phyloP scores from a whole-genome alignment of 768 basidiomycete species.

The Leccinum arenicola region DNA sequence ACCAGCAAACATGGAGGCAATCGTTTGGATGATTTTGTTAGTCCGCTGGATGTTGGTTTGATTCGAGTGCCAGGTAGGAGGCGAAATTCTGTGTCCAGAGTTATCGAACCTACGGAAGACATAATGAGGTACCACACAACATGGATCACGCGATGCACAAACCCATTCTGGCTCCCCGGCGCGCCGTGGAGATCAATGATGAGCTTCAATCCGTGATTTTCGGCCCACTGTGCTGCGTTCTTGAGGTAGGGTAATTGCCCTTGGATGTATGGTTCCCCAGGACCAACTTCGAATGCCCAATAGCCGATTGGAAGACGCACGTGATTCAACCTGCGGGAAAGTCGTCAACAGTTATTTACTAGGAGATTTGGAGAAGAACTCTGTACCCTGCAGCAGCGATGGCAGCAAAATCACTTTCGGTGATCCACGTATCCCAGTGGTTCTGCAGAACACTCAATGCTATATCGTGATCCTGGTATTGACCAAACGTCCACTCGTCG shows the following conservation, averaged over 20 bases:
- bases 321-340: conserved; percentile 61
- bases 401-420: conserved; percentile 70
- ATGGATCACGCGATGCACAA: conserved; percentile 14
- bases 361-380: neutral
- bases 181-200: conserved; percentile 80
- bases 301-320: conserved; percentile 86
- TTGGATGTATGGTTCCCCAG: conserved; percentile 75
- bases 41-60: conserved; percentile 67
- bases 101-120: conserved; percentile 64
- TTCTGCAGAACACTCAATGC: conserved; percentile 52
- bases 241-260: conserved; percentile 71
- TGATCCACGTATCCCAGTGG: conserved; percentile 87
- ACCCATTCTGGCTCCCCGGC: conserved; percentile 86
- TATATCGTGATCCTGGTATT: conserved; percentile 49
- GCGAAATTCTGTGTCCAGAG: conserved; percentile 62
- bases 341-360: conserved; percentile 7
- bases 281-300: conserved; percentile 82
- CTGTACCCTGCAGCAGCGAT: conserved; percentile 74
- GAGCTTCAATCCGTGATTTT: conserved; percentile 67
- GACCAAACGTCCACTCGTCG: conserved; percentile 79
- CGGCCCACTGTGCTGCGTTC: conserved; percentile 70
- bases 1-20: conserved; percentile 58
- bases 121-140: conserved; percentile 3
- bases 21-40: conserved; percentile 56
- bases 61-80: conserved; percentile 68